These are phyloP conservation scores for Kwoniella mangroviensis DNA, from an alignment of 768 basidiomycete species.

Conservation along the genomic window DNA sequence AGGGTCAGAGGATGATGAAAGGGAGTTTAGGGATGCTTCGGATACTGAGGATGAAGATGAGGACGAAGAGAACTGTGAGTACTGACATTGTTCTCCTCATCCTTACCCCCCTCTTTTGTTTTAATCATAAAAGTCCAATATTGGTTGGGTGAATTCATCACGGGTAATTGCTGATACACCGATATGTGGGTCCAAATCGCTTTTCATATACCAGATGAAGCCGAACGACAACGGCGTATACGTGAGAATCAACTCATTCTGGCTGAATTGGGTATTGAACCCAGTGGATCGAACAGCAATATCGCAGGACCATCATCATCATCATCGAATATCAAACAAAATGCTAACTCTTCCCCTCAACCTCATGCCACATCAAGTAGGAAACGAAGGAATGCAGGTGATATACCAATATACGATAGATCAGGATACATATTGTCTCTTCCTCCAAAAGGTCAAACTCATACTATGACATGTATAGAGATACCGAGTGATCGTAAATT, in stretches of 20 bases:
- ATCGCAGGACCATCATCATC: background rate
- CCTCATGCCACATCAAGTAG: background rate
- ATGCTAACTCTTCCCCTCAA: background rate
- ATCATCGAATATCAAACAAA: background rate
- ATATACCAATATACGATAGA: slow-evolving; percentile 31
- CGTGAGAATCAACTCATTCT: slow-evolving; percentile 39
- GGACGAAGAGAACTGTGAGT: slow-evolving; percentile 28
- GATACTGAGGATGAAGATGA: slow-evolving; percentile 16
- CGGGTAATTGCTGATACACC: background rate
- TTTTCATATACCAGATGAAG: slow-evolving; percentile 36
- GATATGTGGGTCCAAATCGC: slow-evolving; percentile 18
- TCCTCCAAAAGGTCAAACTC: slow-evolving; percentile 27
- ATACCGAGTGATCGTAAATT: slow-evolving; percentile 40
- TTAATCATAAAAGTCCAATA: no score
- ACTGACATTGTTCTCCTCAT: background rate
- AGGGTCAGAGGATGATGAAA: slow-evolving; percentile 10
- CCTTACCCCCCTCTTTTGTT: no score
- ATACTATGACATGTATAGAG: slow-evolving; percentile 46
- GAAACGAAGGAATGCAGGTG: slow-evolving; percentile 6
- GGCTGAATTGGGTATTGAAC: slow-evolving; percentile 25
- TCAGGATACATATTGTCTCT: slow-evolving; percentile 43
- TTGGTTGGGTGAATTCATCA: no score
- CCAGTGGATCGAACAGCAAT: background rate
- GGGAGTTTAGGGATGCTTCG: slow-evolving; percentile 4
- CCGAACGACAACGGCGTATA: slow-evolving; percentile 37